phyloP scores from a whole-genome alignment of 164 flowering plant genomes.

The Macadamia tetraphylla region DNA sequence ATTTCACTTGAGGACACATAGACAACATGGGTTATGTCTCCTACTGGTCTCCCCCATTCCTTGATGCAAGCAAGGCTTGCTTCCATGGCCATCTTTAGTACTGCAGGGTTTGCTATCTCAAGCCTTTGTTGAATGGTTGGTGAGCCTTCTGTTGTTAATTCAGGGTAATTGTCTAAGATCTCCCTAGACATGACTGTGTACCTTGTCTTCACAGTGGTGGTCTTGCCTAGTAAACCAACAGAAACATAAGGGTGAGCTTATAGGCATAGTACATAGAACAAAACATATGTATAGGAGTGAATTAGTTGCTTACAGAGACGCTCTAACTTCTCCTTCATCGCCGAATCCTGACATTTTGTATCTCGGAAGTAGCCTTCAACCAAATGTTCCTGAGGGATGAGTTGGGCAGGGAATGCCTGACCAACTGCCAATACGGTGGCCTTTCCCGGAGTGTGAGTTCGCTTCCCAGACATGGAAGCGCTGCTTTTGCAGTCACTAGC shows the following conservation, averaged over 20 bases:
- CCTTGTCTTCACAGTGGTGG: constrained; percentile 67
- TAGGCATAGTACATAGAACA: too few relatives aligned
- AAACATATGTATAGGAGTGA: too few relatives aligned
- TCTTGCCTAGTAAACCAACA: constrained; percentile 42
- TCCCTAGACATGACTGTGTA: constrained; percentile 69
- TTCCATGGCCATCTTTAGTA: constrained; percentile 49
- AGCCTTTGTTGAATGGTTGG: constrained; percentile 58
- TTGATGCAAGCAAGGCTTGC: constrained; percentile 55
- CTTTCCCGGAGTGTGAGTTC: constrained; percentile 26
- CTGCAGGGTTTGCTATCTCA: constrained; percentile 57
- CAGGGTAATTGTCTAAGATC: constrained; percentile 59
- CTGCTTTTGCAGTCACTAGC: too few relatives aligned
- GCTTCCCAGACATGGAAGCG: too few relatives aligned
- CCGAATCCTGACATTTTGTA: constrained; percentile 50
- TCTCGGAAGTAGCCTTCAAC: constrained; percentile 61
- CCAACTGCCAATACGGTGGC: constrained; percentile 60
- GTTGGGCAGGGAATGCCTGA: constrained; percentile 60
- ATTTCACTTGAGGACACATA: constrained; percentile 68
- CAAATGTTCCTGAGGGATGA: constrained; percentile 51
- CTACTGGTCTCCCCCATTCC: constrained; percentile 57
- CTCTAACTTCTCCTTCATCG: constrained; percentile 57
- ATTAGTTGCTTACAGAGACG: constrained; percentile 45
- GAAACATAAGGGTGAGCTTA: not conserved
- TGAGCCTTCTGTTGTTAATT: constrained; percentile 52
- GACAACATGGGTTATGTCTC: constrained; percentile 57